Evolutionary conservation across 805 yeast genomes (phyloP).

Genomic region (Brettanomyces bruxellensis): DNA sequence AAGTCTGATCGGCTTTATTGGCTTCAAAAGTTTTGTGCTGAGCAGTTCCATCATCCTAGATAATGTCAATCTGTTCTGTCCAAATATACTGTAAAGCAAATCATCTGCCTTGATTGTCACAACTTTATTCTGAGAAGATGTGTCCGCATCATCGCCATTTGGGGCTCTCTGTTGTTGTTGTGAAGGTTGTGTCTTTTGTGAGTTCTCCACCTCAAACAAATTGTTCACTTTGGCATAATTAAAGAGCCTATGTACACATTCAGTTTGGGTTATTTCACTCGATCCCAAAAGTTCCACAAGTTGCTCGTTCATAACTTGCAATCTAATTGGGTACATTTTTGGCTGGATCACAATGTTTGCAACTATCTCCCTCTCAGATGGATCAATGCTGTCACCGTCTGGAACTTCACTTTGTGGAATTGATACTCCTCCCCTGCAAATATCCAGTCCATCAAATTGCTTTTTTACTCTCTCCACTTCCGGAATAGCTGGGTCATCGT

Average conservation of each 20-base stretch:
- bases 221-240: slow-evolving; percentile 28
- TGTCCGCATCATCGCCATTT: background rate
- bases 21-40: slow-evolving; percentile 58
- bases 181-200: slow-evolving; percentile 6
- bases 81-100: slow-evolving; percentile 35
- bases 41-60: slow-evolving; percentile 64
- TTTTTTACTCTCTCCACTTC: slow-evolving; percentile 24
- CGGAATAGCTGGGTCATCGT: slow-evolving; percentile 42
- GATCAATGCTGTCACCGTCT: slow-evolving; percentile 15
- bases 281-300: slow-evolving; percentile 67
- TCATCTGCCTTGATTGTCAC: slow-evolving; percentile 33
- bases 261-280: slow-evolving; percentile 77
- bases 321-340: slow-evolving; percentile 61
- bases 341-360: slow-evolving; percentile 74
- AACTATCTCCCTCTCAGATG: slow-evolving; percentile 39
- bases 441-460: slow-evolving; percentile 82
- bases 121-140: slow-evolving; percentile 5
- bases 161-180: slow-evolving; percentile 12
- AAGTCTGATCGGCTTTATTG: slow-evolving; percentile 70
- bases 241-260: slow-evolving; percentile 40
- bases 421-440: slow-evolving; percentile 63
- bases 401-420: slow-evolving; percentile 17
- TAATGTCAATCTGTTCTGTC: slow-evolving; percentile 49
- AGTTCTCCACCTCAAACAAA: slow-evolving; percentile 25
- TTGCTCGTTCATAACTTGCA: slow-evolving; percentile 51